Percentiles rank a stretch among this genome's conserved stretches.
Evolutionary conservation across 495 filamentous ascomycete species (phyloP).

Genomic region (Immersiella caudata): DNA sequence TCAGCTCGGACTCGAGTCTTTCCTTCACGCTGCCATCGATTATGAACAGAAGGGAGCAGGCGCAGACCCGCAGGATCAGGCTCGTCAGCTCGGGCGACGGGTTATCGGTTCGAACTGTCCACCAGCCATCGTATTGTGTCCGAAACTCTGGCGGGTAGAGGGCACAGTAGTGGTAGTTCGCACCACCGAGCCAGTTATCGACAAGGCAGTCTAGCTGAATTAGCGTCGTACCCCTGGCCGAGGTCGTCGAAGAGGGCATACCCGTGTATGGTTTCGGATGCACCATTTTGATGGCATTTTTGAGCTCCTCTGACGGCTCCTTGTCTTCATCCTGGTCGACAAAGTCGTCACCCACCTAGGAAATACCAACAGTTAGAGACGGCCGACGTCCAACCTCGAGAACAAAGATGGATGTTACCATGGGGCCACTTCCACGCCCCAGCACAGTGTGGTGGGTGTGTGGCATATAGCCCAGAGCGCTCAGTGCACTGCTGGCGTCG

Average conservation of each 20-base stretch:
- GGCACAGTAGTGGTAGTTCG: conserved; percentile 55
- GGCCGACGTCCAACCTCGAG: neutral
- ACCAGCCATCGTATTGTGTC: conserved; percentile 54
- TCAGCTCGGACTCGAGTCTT: conserved; percentile 53
- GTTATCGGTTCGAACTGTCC: conserved; percentile 40
- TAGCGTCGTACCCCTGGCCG: conserved; percentile 24
- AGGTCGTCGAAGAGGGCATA: neutral
- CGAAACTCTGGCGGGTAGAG: conserved; percentile 53
- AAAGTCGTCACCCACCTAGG: conserved; percentile 22
- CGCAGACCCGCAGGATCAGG: conserved; percentile 55
- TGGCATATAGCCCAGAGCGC: conserved; percentile 38
- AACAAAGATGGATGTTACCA: conserved; percentile 16
- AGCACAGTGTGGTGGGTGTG: conserved; percentile 37
- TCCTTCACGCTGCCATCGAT: conserved; percentile 36
- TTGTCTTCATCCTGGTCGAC: conserved; percentile 22
- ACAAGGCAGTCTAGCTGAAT: conserved; percentile 51
- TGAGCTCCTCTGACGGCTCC: conserved; percentile 37
- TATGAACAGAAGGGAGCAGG: conserved; percentile 53
- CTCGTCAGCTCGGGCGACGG: conserved; percentile 52
- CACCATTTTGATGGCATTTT: conserved; percentile 25
- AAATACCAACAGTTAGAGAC: neutral
- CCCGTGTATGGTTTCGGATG: neutral
- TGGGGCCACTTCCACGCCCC: conserved; percentile 30
- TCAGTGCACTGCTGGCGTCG: conserved; percentile 35
- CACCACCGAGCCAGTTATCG: conserved; percentile 50